These are phyloP conservation scores for Larix sibirica DNA, from an alignment of 83 land plant species.

Conservation along the genomic window DNA sequence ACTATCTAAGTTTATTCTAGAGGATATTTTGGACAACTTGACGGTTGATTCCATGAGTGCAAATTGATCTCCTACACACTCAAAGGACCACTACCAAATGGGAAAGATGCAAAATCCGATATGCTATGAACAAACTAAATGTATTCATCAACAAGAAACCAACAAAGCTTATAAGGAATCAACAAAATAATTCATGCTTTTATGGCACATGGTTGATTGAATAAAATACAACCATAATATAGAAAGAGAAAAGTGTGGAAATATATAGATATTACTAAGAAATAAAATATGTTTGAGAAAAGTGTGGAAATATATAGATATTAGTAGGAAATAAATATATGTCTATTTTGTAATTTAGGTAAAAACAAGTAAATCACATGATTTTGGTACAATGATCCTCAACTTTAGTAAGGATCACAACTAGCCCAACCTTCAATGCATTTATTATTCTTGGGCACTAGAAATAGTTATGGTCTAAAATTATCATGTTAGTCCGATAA, in stretches of 20 bases:
- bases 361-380: conserved; percentile 50
- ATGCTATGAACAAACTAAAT: neutral
- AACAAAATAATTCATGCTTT: no score
- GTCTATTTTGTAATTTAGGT: no score
- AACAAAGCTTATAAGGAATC: no score
- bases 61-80: conserved; percentile 97
- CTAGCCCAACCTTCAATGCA: conserved; percentile 44
- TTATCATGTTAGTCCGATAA: conserved; percentile 91
- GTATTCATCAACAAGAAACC: no score
- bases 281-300: no score
- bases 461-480: conserved; percentile 42
- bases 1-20: conserved; percentile 87
- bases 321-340: neutral
- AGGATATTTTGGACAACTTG: conserved; percentile 68
- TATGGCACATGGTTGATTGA: no score
- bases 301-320: conserved; percentile 29
- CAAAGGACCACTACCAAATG: conserved; percentile 94
- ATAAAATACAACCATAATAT: no score
- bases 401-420: conserved; percentile 79
- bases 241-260: no score
- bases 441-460: no score
- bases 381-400: conserved; percentile 91
- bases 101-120: conserved; percentile 88
- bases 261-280: no score
- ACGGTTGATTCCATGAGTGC: conserved; percentile 93